Evolutionary conservation across 306 rosid species (phyloP), one percentile per base, ranked within the genome.

Genomic region (Dryas alaskensis): DNA sequence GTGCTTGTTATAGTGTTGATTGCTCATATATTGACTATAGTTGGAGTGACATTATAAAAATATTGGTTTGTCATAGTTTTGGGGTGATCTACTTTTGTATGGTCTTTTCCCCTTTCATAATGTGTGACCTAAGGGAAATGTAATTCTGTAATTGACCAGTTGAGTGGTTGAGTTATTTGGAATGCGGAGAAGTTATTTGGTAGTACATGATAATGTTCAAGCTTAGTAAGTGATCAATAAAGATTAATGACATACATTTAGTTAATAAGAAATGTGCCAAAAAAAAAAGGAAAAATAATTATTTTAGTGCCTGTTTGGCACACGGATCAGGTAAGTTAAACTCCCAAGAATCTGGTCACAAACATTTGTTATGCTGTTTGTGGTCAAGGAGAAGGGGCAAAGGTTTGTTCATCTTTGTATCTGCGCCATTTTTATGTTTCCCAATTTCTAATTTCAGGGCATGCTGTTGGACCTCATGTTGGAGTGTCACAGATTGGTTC

Each of bases 401-500:
- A 37, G 47, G 37, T 7, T 14, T 44, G 12, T 43, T 65, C 50
- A 58, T 45, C 55, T 51, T 44, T 67, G 10, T 1, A 55, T 67
- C 45, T 59, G 64, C 25, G 48, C 66, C 52, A 13, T n/a, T 67
- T 37, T 77, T 70, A 14, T 63, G 43, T 51, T 47, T 72, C 6
- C 25, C 17, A 51, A 27, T 47, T 47, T 63, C 43, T 43, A 50
- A 67, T 87, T 78, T 48, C 85, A 91, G 97, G 91, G 70, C 60
- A 85, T 87, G 95, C 89, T 94, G 66, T 92, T 94, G 74, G 87
- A 85, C 79, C 78, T 88, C 83, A 87, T 89, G 88, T 75, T 91
- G 84, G 94, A 89, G 77, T 73, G 77, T 79, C 87, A 81, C 76
- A 87, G 84, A 76, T 67, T 91, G 80, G 97, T 94, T 73, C 94